phyloP scores from a whole-genome alignment of 495 filamentous ascomycete genomes.

The Trichocladium uniseriatum region DNA sequence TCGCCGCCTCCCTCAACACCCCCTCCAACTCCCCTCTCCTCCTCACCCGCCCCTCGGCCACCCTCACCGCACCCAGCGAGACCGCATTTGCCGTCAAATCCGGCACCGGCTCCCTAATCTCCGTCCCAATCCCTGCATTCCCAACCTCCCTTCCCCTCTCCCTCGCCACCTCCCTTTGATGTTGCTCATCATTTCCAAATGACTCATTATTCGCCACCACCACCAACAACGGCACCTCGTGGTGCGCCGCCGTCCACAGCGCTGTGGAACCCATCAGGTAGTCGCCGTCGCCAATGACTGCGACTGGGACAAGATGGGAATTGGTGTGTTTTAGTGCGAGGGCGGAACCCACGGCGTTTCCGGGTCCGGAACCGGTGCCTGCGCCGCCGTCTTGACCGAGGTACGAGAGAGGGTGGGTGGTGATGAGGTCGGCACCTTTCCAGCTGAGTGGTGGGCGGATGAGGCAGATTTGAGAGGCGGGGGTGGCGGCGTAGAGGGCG shows the following conservation, averaged over 20 bases:
- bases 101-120: not conserved
- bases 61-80: not conserved
- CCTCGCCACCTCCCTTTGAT: not conserved
- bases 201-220: not conserved
- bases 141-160: not conserved
- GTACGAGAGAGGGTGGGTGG: not conserved
- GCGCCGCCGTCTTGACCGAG: not conserved
- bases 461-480: not conserved
- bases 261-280: constrained; percentile 2
- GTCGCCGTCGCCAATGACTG: constrained; percentile 1
- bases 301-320: not conserved
- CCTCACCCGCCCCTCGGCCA: not conserved
- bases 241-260: not conserved
- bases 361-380: not conserved
- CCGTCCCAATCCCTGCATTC: not conserved
- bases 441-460: not conserved
- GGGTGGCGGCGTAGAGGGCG: not conserved
- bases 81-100: not conserved
- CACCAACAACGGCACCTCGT: not conserved
- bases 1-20: not conserved
- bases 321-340: not conserved
- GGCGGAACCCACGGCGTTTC: not conserved
- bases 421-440: not conserved
- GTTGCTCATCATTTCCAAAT: not conserved
- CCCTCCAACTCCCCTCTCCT: not conserved